Base-by-base conservation (phyloP, 2,329 filamentous ascomycete genomes). In the Cadophora sp. region DNA sequence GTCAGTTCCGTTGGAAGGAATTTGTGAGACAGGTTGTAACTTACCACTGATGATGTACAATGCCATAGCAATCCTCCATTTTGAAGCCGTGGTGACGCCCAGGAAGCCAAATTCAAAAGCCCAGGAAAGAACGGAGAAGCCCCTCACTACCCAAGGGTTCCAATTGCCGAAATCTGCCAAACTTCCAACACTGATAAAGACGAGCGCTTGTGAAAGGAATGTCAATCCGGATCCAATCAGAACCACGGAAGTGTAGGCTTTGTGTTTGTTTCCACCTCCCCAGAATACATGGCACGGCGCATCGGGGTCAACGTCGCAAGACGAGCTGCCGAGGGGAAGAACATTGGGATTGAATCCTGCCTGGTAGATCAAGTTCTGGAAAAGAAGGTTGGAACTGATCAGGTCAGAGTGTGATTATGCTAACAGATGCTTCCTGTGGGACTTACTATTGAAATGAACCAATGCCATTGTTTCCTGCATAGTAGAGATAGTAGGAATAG, bases 361-460 rank as follows among this genome's bases (percentile, higher is more conserved):
- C 66, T 77, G 75, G 55, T 73, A 75, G 51, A 77, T 77, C 63
- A 77, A 66, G 60, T 77, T 77, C 61, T 77, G 76, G 62, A 77
- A 77, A 12, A 77, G 71, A 55, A 77, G 71, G 61, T 73, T 77
- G 12, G 75, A 76, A 66, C 75, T 77, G 27, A 26, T 7, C 22
- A 46, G 7, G 60, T 71, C 37, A 71, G 58, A 19, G 46, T 29
- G 8, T 7, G 24, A 11, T n/a, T 2, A 19, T 11, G 4, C 40
- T 4, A 43, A 16, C 19, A 22, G 22, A 22, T 8, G 43, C 5
- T 48, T 22, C 22, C 8, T 3, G 37, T 26, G 22, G 14, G 22
- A 69, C 73, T 65, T 69, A 77, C 76, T 77, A 77, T 70, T 77
- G 75, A 56, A 75, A 77, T 19, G 72, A 73, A 14, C 76, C 75